Base-by-base conservation (phyloP, 768 basidiomycete genomes). In the Mycena rebaudengoi region DNA sequence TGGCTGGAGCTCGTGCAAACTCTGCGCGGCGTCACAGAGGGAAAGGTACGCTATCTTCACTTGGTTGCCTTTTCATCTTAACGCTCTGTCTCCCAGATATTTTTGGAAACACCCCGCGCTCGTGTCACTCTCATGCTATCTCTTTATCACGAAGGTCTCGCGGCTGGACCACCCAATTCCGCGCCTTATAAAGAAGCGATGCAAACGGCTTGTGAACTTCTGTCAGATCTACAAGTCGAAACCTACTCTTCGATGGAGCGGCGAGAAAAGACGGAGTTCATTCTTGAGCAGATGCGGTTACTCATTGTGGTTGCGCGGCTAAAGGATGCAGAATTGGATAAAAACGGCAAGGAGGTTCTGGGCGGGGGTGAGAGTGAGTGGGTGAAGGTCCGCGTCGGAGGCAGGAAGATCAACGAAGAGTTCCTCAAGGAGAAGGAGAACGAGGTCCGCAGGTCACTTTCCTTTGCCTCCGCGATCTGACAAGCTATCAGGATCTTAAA, bases 221-320 rank as follows among this genome's bases (percentile, higher is more conserved):
- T 99, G 64, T 91, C 91, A 23, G 98, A 99, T 61, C 87, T 99
- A 3, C 96, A 98, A 80, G 96, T 99, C 37, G 98, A 99, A 79
- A 99, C 98, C 2, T 99, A 98, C 75, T 98, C 96, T 14, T 95
- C 94, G 7, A 99, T 99, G 98, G 95, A 98, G 67, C 89, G 96
- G 62, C 82, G 92, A 72, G 98, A 99, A 78, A 99, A 99, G 84
- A 98, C 95, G 5, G 95, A 99, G 75, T 98, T 99, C 72, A 93
- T 99, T 68, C 80, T 99, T 43, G 97, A 99, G 77, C 98, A 99
- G 77, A 99, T 99, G 95, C 85, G 98, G 60, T 76, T 99, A 51
- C 82, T 96, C 71, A 87, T 93, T 51, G 83, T 86, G 40, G 87
- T 95, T 33, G 94, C 94, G 26, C 83, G 87, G 53, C 76, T 86